These are phyloP conservation scores for Asterochloris erici DNA, from an alignment of 139 green algal genomes.

Conservation along the genomic window DNA sequence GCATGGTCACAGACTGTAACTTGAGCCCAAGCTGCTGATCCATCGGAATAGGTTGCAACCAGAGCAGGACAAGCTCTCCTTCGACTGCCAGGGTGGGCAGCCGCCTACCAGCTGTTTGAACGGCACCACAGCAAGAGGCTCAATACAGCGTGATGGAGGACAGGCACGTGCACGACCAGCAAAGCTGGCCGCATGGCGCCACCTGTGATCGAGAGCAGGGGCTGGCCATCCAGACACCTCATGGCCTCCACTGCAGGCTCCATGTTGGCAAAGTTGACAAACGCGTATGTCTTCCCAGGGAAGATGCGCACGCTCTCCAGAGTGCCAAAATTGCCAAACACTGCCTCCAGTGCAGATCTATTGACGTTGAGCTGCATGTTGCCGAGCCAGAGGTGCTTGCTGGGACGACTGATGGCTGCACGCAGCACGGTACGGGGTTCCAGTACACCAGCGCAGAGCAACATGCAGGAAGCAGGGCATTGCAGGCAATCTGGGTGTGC, in stretches of 20 bases:
- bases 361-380: slow-evolving; percentile 63
- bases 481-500: no score
- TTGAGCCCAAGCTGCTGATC: not conserved
- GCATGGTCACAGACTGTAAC: not conserved
- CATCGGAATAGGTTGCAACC: not conserved
- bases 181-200: no score
- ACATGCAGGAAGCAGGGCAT: no score
- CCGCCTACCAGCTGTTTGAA: not conserved
- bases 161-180: no score
- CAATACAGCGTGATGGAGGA: no score
- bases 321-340: slow-evolving; percentile 59
- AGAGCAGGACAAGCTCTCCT: not conserved
- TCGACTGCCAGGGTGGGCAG: not conserved
- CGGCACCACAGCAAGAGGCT: not conserved
- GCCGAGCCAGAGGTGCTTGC: slow-evolving; percentile 73
- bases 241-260: slow-evolving; percentile 49
- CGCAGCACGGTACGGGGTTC: no score
- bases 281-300: slow-evolving; percentile 75
- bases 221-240: slow-evolving; percentile 51
- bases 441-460: no score
- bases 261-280: slow-evolving; percentile 69
- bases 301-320: slow-evolving; percentile 70
- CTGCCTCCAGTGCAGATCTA: slow-evolving; percentile 55
- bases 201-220: slow-evolving; percentile 50
- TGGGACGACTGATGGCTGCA: slow-evolving; percentile 8